These are phyloP conservation scores for Populus simonii DNA, from an alignment of 345 rosid species.

Conservation along the genomic window DNA sequence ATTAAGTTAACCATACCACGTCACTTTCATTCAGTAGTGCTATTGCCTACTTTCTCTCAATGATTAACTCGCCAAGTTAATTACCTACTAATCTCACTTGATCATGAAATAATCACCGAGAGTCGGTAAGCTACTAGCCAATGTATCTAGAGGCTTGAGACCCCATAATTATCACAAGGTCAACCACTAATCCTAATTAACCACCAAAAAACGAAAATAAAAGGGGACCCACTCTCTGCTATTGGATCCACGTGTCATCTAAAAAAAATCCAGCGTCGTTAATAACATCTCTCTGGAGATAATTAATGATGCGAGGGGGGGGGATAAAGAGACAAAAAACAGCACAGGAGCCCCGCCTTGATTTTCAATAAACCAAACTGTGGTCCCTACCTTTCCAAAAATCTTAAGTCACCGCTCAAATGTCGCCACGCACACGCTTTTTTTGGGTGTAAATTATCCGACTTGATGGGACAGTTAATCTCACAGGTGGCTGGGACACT, in stretches of 20 bases:
- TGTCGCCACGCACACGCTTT: conserved; percentile 20
- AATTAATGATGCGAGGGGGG: conserved; percentile 5
- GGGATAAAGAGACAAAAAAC: conserved; percentile 9
- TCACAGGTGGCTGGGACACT: conserved; percentile 40
- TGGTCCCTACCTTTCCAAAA: conserved; percentile 7
- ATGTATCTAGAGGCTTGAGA: neutral
- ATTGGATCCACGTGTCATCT: conserved; percentile 39
- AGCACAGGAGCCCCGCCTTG: conserved; percentile 42
- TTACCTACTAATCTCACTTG: no score
- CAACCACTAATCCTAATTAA: conserved; percentile 15
- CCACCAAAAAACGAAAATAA: neutral
- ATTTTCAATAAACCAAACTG: conserved; percentile 26
- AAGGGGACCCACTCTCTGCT: conserved; percentile 23
- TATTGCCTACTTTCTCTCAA: neutral
- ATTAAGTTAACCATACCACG: no score
- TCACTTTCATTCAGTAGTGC: neutral
- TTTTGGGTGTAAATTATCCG: conserved; percentile 27
- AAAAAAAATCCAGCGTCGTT: conserved; percentile 13
- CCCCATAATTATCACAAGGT: conserved; percentile 1
- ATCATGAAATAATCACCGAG: neutral
- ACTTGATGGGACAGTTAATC: conserved; percentile 22
- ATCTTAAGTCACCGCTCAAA: neutral
- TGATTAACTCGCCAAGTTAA: neutral
- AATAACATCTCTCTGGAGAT: conserved; percentile 8
- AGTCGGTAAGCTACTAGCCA: neutral